Base-by-base conservation (phyloP, 345 rosid genomes). In the Zanthoxylum bungeanum region DNA sequence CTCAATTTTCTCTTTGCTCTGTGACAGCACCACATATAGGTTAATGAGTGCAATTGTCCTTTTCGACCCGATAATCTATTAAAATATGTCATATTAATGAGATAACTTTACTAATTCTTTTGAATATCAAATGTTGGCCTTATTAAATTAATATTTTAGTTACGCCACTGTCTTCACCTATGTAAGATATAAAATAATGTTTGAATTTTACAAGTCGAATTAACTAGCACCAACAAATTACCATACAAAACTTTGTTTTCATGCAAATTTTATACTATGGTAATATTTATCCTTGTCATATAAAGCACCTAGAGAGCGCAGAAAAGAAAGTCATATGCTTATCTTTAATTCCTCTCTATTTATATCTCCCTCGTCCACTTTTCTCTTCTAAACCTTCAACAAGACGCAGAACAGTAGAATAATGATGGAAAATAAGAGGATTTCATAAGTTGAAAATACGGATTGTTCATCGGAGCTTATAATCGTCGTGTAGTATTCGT, bases 331-430 rank as follows among this genome's bases (percentile, higher is more conserved):
- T 31, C 50, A 9, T 52, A n/a, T n/a, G 7, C 33, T 33, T 30
- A 16, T 60, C 74, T 70, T 69, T 11, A 27, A 40, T n/a, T 28
- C 30, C 55, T 59, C 52, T 59, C 53, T 72, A 74, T 71, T 81
- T 75, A 75, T 78, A 79, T 67, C 80, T 71, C 76, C 71, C 73
- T 68, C 78, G 42, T 71, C 69, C 62, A 71, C 55, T 60, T 77
- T 75, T 52, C 65, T 66, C 78, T 55, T 49, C 50, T 60, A 82
- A 76, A 51, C 73, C 78, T 51, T 73, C 47, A 70, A 39, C 19
- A 25, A 27, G 30, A 47, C 12, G 34, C 64, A 34, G 27, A 5
- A 25, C n/a, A n/a, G 33, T 8, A 16, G 59, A 36, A 50, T 46
- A 47, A 53, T 40, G 36, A 47, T 36, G 56, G 68, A 24, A 52